Evolutionary conservation across 169 alveolate genomes (phyloP), one percentile per base, ranked within the genome.

Genomic region (Plasmodium fragile): DNA sequence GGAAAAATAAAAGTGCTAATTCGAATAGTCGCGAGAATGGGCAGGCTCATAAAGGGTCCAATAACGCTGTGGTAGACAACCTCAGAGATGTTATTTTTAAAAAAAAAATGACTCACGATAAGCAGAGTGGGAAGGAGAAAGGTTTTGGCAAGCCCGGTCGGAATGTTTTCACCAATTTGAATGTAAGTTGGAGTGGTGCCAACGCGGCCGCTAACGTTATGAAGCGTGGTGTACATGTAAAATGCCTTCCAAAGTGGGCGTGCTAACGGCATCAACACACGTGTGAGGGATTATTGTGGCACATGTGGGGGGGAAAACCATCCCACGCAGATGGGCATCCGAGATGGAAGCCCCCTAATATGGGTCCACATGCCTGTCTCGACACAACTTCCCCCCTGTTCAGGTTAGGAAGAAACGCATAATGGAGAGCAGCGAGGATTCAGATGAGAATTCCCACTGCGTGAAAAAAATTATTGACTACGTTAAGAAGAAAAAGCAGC

Each of bases 341-440:
- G 39, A 41, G 53, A 4, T 5, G 59, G 16, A 49, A 11, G 25
- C 59, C 59, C 7, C 13, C 22, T 49, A 49, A 49, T 22, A 49
- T 49, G 59, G 59, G 59, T 49, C 59, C 22, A 49, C 59, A 13
- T 49, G 59, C 22, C 59, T 16, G 2, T 16, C 59, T 22, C 22
- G 6, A 16, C 22, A 22, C 13, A 22, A 49, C 7, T 13, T 3
- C 59, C 59, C 25, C 28, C 41, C 59, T 43, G 45, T 84, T 72
- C 79, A 87, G 93, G 81, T 87, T 7, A 87, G 4, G 55, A 87
- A 78, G 39, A 87, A 75, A 55, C 41, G 87, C 53, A 87, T 87
- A 87, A 41, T 77, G 39, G 81, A 52, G 30, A 87, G 93, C 30
- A 87, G 93, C 30, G 93, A 87, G 3, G 93, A 87, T 30, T 87